These are phyloP conservation scores for Pterulicium gracile DNA, from an alignment of 1,284 basidiomycete species.

Conservation along the genomic window DNA sequence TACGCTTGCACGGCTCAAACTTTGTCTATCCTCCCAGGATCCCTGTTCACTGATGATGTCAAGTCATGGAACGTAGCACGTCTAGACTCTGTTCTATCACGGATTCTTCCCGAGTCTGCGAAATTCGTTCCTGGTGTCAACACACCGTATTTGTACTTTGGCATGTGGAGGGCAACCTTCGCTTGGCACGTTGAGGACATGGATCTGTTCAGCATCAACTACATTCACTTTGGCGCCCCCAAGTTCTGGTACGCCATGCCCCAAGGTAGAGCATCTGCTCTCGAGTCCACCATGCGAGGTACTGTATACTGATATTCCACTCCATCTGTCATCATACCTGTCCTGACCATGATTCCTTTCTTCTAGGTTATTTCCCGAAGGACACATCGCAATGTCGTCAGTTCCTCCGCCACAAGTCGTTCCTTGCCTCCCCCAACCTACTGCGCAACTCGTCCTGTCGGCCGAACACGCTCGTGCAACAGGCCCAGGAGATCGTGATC, in stretches of 20 bases:
- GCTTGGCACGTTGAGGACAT: conserved; percentile 99
- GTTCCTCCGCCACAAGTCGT: conserved; percentile 95
- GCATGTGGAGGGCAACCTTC: conserved; percentile 98
- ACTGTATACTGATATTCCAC: conserved; percentile 12
- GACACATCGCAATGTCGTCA: conserved; percentile 82
- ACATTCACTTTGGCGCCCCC: conserved; percentile 97
- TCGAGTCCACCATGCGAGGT: conserved; percentile 82
- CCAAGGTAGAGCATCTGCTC: conserved; percentile 66
- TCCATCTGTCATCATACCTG: conserved; percentile 4
- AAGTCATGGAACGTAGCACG: conserved; percentile 89
- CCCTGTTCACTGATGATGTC: conserved; percentile 77
- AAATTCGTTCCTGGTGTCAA: conserved; percentile 90
- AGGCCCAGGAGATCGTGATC: conserved; percentile 89
- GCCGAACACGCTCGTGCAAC: conserved; percentile 85
- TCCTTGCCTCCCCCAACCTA: conserved; percentile 82
- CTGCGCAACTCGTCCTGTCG: conserved; percentile 75
- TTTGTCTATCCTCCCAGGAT: conserved; percentile 35
- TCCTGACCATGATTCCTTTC: conserved; percentile 8
- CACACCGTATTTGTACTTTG: conserved; percentile 96
- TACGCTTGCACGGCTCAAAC: conserved; percentile 4
- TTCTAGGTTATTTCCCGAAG: conserved; percentile 76
- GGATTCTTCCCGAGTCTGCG: conserved; percentile 57
- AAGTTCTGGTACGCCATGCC: conserved; percentile 97
- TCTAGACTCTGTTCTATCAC: conserved; percentile 80
- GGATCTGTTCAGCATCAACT: conserved; percentile 98